Conservation (phyloP, 2,329 filamentous ascomycete species). For the Sphaerulina musiva region DNA sequence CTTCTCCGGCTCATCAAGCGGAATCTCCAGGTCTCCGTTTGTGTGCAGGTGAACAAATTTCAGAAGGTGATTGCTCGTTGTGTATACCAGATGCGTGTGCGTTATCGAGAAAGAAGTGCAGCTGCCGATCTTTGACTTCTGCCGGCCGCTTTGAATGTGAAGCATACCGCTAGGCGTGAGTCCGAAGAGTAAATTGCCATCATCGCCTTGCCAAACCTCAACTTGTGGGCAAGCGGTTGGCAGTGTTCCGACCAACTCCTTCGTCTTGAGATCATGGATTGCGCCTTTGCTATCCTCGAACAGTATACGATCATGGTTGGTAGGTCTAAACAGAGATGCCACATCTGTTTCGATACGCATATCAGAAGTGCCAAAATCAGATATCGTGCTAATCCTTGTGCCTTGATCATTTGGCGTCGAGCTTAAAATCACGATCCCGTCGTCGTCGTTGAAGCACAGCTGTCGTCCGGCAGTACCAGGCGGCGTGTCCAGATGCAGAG, state of each 20-base stretch:
- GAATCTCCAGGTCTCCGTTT: slow-evolving; percentile 64
- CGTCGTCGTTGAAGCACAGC: slow-evolving; percentile 42
- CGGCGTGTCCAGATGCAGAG: slow-evolving; percentile 13
- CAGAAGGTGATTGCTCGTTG: slow-evolving; percentile 82
- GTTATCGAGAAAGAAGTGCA: slow-evolving; percentile 88
- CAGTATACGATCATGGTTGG: slow-evolving; percentile 21
- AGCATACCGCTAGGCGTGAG: slow-evolving; percentile 70
- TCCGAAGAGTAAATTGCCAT: slow-evolving; percentile 48
- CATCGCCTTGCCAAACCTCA: slow-evolving; percentile 34
- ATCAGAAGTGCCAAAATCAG: slow-evolving; percentile 14
- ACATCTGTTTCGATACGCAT: slow-evolving; percentile 8
- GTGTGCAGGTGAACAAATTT: slow-evolving; percentile 81
- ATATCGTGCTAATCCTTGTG: slow-evolving; percentile 12
- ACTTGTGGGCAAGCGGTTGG: slow-evolving; percentile 25
- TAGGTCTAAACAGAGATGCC: slow-evolving; percentile 11
- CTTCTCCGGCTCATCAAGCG: slow-evolving; percentile 78
- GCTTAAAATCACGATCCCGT: slow-evolving; percentile 33
- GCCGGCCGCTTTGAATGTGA: slow-evolving; percentile 43
- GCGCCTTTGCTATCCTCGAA: slow-evolving; percentile 20
- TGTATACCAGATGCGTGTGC: slow-evolving; percentile 76
- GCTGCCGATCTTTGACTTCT: slow-evolving; percentile 67
- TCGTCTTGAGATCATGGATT: slow-evolving; percentile 11
- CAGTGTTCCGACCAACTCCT: slow-evolving; percentile 13
- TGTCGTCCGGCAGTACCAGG: slow-evolving; percentile 35
- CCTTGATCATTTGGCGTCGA: slow-evolving; percentile 14